Base-by-base conservation (phyloP, 202 grass and related monocot species). In the Saccharum hybrid region DNA sequence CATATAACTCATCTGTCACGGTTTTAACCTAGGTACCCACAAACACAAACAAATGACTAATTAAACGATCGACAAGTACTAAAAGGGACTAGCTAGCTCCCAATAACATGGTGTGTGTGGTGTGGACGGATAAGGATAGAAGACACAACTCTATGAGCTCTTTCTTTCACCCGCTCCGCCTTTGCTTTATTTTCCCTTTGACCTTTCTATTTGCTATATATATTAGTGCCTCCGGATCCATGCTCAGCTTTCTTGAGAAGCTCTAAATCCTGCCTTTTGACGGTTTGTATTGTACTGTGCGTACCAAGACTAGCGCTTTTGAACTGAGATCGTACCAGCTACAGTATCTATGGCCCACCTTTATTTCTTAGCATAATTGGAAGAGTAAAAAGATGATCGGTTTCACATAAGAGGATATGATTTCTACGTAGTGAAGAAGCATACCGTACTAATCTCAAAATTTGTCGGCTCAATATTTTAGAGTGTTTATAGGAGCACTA, bases 181-280 rank as follows among this genome's bases (percentile, higher is more conserved):
- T 72, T 73, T 16, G 18, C 43, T 30, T 69, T 57, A 21, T 57
- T 65, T n/a, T 4, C 4, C 13, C 41, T 15, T 28, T 28, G 28
- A 28, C 28, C 28, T 28, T 48, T 73, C 43, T 38, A 81, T 19
- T 36, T 67, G 61, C 69, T 62, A 75, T 33, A 33, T 33, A 33
- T 26, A 38, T 75, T 10, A 14, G n/a, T n/a, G n/a, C 4, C 51
- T 86, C 22, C 46, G 43, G 1, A 42, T 11, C 16, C 62, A 81
- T 40, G 70, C 28, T 61, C 13, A 81, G 19, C n/a, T 79, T 61
- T 59, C 8, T 67, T 66, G 18, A 1, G 30, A 39, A 85, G 66
- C 10, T 72, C 30, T 72, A 81, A 57, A 74, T 65, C 72, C 37
- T 46, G 23, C 3, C 26, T 61, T 51, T 52, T 52, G 15, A 52